Conservation (phyloP, 2,329 filamentous ascomycete genomes). For the Aspergillus flavus region DNA sequence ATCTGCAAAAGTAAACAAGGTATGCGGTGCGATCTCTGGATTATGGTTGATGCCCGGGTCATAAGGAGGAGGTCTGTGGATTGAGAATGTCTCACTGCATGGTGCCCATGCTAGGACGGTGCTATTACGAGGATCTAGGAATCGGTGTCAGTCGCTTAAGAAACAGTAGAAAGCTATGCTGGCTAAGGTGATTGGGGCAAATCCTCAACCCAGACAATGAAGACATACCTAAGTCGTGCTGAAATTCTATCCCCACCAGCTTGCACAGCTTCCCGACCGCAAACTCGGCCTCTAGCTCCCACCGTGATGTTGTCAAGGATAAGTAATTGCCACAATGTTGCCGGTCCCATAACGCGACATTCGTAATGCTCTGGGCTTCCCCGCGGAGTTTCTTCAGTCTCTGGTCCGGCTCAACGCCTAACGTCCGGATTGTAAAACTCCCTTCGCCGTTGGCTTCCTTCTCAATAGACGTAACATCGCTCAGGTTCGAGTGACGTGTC, state of each 20-base stretch:
- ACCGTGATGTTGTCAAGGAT: not conserved
- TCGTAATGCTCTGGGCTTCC: constrained; percentile 13
- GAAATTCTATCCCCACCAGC: not conserved
- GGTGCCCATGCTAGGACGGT: not conserved
- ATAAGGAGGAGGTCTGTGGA: constrained; percentile 25
- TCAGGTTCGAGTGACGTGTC: not conserved
- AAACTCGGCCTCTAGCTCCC: not conserved
- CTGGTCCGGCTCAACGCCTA: constrained; percentile 41
- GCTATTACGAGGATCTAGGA: not conserved
- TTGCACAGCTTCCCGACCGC: not conserved
- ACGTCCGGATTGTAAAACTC: constrained; percentile 46
- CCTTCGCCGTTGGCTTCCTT: constrained; percentile 23
- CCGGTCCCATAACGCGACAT: not conserved
- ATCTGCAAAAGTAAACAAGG: constrained; percentile 44
- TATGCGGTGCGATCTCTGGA: constrained; percentile 47
- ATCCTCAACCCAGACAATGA: not conserved
- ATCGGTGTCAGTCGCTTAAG: not conserved
- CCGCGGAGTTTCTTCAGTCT: constrained; percentile 33
- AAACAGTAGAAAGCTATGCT: not conserved
- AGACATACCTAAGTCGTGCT: not conserved
- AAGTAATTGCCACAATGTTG: not conserved
- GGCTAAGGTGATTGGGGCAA: not conserved
- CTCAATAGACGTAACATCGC: constrained; percentile 48
- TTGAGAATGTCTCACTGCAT: not conserved
- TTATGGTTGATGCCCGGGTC: constrained; percentile 41